Evolutionary conservation across 306 rosid genomes (phyloP).

Genomic region (Prinsepia uniflora): DNA sequence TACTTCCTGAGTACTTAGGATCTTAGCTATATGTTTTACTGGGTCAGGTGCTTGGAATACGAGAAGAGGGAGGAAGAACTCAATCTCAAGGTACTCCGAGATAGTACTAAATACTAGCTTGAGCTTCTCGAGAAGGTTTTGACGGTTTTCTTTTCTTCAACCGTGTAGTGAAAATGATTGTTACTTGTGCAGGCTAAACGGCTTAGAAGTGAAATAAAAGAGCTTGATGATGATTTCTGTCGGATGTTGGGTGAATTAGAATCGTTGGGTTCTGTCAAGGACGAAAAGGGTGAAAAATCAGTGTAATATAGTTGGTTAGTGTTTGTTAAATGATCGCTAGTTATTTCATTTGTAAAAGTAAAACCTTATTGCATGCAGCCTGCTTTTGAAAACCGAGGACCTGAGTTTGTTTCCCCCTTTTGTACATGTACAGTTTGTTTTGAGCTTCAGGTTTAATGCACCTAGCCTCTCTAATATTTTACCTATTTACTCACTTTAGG

Average conservation of each 20-base stretch:
- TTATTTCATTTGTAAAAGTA: too few species aligned
- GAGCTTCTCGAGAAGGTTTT: too few species aligned
- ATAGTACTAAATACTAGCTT: too few species aligned
- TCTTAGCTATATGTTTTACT: neutral
- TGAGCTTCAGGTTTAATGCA: too few species aligned
- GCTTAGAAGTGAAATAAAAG: constrained; percentile 51
- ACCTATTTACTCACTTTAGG: too few species aligned
- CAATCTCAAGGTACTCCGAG: constrained; percentile 49
- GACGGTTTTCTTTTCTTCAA: too few species aligned
- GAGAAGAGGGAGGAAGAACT: constrained; percentile 50
- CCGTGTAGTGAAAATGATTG: neutral
- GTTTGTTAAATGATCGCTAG: too few species aligned
- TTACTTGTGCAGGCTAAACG: constrained; percentile 46
- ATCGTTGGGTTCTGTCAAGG: constrained; percentile 34
- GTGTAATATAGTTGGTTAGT: constrained; percentile 16
- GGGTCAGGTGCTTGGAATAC: constrained; percentile 59
- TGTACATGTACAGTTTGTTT: too few species aligned
- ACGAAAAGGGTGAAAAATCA: constrained; percentile 23
- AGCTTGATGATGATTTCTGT: constrained; percentile 29
- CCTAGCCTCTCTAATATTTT: too few species aligned
- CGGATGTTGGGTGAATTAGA: constrained; percentile 43
- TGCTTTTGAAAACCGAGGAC: too few species aligned
- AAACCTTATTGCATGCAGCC: too few species aligned
- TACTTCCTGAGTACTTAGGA: neutral
- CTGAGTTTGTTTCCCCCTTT: too few species aligned